These are phyloP conservation scores for Ceratocystis cacaofunesta DNA, from an alignment of 2,329 filamentous ascomycete genomes.

Conservation along the genomic window DNA sequence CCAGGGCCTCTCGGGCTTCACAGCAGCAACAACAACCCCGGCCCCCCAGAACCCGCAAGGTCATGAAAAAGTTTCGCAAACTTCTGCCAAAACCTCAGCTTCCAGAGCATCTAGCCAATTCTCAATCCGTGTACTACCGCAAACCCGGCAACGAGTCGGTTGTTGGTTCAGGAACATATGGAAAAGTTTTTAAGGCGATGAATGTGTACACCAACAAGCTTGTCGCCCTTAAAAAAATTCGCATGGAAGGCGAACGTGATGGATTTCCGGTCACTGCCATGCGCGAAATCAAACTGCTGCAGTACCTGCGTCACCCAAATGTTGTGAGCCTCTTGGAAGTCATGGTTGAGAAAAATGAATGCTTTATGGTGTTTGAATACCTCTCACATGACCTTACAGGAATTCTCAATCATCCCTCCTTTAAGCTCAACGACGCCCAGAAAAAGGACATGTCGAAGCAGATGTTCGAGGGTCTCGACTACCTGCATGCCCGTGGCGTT, in stretches of 20 bases:
- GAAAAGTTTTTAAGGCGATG: slow-evolving; percentile 85
- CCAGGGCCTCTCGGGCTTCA: slow-evolving; percentile 24
- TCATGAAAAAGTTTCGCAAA: slow-evolving; percentile 54
- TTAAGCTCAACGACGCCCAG: slow-evolving; percentile 67
- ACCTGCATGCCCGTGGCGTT: slow-evolving; percentile 83
- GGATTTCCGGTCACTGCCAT: slow-evolving; percentile 85
- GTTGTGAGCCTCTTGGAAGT: slow-evolving; percentile 75
- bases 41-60: slow-evolving; percentile 42
- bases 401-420: slow-evolving; percentile 84
- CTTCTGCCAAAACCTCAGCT: slow-evolving; percentile 58
- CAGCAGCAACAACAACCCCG: slow-evolving; percentile 21
- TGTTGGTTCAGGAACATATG: slow-evolving; percentile 87
- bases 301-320: slow-evolving; percentile 68
- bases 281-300: slow-evolving; percentile 81
- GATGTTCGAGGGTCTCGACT: slow-evolving; percentile 85
- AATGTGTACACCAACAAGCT: slow-evolving; percentile 79
- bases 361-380: slow-evolving; percentile 99
- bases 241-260: slow-evolving; percentile 85
- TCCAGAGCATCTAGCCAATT: slow-evolving; percentile 54
- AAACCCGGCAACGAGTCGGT: slow-evolving; percentile 98
- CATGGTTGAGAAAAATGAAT: slow-evolving; percentile 98
- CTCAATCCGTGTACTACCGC: slow-evolving; percentile 82
- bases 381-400: slow-evolving; percentile 91
- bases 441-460: slow-evolving; percentile 89
- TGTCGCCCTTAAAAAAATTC: slow-evolving; percentile 78